Base-by-base conservation (phyloP, 2,329 filamentous ascomycete genomes). In the Seiridium cupressi region DNA sequence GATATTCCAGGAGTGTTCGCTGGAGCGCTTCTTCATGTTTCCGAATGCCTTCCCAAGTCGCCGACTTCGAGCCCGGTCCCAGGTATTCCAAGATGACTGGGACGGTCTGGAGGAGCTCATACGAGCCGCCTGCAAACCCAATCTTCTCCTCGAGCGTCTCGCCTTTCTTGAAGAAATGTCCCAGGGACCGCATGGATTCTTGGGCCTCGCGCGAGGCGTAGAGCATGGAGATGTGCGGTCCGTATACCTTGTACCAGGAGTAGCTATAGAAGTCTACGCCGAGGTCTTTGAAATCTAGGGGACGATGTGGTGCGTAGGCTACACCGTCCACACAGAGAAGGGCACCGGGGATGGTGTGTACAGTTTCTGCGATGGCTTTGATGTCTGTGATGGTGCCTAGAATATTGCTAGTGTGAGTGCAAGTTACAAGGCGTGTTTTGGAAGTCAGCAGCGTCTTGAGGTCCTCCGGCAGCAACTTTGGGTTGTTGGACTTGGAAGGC, bases 381-480 rank as follows among this genome's bases (percentile, higher is more conserved):
- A 90, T 77, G 64, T 89, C 83, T 64, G 88, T 86, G 63, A 93
- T 89, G 0, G 84, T 89, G 5, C 90, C 90, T 1, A 92, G 81
- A 55, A 93, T 84, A 68, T 93, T 93, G 60, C 85, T 89, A 0
- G 84, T 85, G 70, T 93, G 90, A 1, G 90, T 93, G 72, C 86
- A 90, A 2, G 88, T 80, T 0, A 94, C 88, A 1, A 94, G 79
- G 40, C 85, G 84, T 1, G 91, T 93, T 68, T 84, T 86, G 0
- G 80, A 66, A 0, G 84, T 84, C 2, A 94, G 77, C 1, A 93
- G 76, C 0, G 76, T 71, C 61, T 80, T 76, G 32, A 93, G 79
- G 60, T 84, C 81, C 1, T 81, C 78, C 0, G 81, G 73, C 3
- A 81, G 79, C 6, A 92, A 84, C 58, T 82, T 82, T 0, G 89